Conservation (phyloP, 2,329 filamentous ascomycete genomes). For the Fusarium napiforme region DNA sequence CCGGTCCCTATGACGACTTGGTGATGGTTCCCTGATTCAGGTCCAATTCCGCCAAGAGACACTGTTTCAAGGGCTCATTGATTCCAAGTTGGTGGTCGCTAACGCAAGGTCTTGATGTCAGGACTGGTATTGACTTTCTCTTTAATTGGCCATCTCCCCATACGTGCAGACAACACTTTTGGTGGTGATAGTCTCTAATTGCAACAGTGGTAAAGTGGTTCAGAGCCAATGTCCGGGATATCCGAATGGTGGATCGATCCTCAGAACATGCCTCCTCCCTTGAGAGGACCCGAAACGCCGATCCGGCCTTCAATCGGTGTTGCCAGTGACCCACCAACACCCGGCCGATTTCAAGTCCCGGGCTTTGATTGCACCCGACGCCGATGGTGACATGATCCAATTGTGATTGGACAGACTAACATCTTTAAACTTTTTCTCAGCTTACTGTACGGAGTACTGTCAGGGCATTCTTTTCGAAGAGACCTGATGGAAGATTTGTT, state of each 20-base stretch:
- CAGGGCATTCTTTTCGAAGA: background rate
- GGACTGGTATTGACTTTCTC: conserved; percentile 4
- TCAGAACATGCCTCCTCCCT: conserved; percentile 5
- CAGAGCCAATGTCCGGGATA: conserved; percentile 21
- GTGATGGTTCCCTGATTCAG: conserved; percentile 31
- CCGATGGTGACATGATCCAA: conserved; percentile 14
- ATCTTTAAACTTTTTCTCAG: background rate
- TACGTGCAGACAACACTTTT: background rate
- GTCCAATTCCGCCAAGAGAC: conserved; percentile 16
- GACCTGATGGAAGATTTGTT: background rate
- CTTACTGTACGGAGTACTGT: background rate
- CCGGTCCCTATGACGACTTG: conserved; percentile 31
- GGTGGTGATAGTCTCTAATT: background rate
- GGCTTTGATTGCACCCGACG: conserved; percentile 11
- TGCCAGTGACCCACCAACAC: conserved; percentile 9
- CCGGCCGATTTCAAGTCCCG: conserved; percentile 23
- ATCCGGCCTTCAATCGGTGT: conserved; percentile 31
- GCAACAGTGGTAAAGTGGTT: conserved; percentile 1
- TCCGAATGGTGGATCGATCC: conserved; percentile 36
- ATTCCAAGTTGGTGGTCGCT: conserved; percentile 20
- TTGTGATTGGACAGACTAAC: background rate
- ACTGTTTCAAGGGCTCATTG: conserved; percentile 18
- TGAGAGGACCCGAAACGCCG: conserved; percentile 24
- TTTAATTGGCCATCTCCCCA: conserved; percentile 7
- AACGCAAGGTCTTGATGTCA: conserved; percentile 21